Base-by-base conservation (phyloP, 768 basidiomycete genomes). In the Tulasnella sp. region DNA sequence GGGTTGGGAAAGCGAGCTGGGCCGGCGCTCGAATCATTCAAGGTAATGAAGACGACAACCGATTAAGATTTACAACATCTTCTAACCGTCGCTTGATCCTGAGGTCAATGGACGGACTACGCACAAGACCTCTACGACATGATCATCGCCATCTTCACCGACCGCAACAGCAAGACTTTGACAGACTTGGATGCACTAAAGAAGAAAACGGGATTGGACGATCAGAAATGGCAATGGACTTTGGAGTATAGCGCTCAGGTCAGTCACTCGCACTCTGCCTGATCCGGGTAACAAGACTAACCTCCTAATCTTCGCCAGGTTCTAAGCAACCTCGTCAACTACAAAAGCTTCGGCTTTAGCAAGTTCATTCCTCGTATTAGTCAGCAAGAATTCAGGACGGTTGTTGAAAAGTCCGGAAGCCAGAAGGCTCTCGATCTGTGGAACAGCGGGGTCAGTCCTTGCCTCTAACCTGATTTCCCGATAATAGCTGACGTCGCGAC, bases 1-100 rank as follows among this genome's bases (percentile, higher is more conserved):
- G 70, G 17, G 73, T 78, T 39, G 39, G 64, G 34, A 29, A 86
- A 75, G 92, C 92, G 6, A 87, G 88, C 1, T 95, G 93, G 93
- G 90, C 90, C 0, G 93, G 93, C 35, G 90, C 86, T 66, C 84
- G 90, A 44, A 90, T 95, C 80, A 90, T 93, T 70, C 90, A 92
- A 81, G 89, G 71, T 72, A 26, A 37, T 29, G 12, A 17, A 22
- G n/a, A 16, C 34, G 26, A 59, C 41, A 40, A 22, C 29, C 22
- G 9, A 17, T 19, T 37, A 11, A 7, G 12, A 66, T 40, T 39
- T 9, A 11, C 69, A 22, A 36, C 12, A 39, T 71, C 32, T 9
- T 62, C 29, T 35, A 17, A 22, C 40, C 17, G n/a, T 35, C 37
- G 22, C 22, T 3, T 68, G 17, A 17, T 39, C 40, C n/a, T 42